Evolutionary conservation across 306 rosid genomes (phyloP), one percentile per base, ranked within the genome.

Genomic region (Amphicarpaea edgeworthii): DNA sequence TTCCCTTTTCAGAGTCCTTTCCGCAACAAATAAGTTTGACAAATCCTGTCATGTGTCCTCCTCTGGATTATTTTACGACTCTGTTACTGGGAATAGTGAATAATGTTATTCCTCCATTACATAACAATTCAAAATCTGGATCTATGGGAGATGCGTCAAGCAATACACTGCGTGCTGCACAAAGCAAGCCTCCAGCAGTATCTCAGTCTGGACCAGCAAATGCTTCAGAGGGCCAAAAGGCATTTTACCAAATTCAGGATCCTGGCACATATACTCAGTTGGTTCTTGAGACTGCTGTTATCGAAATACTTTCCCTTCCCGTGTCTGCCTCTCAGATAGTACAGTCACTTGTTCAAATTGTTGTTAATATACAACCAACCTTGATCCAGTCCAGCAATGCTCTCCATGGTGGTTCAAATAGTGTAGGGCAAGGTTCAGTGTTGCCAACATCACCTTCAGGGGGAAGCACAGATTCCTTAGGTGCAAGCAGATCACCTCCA

Each of bases 401-500:
- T 85, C 87, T 88, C 57, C 93, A 90, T 53, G 91, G 93, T 59
- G 85, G 92, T 79, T 87, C 93, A 16, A 92, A 78, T 81, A 83
- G 92, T 82, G 86, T 83, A 77, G 96, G 96, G 26, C 98, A 92
- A 79, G 88, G 93, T 77, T 89, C 97, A 1, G 92, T 88, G 9
- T 85, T 95, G 75, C 98, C 98, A 47, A 90, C 97, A 43, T 95
- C 98, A 53, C 98, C 98, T 82, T 95, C 98, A 5, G 98, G 97
- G 24, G 98, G 98, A 75, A 95, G 97, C 90, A 84, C 98, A 71
- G 98, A 95, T 85, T 95, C 98, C 81, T 84, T 95, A 23, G 85
- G 96, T 67, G 91, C 96, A 47, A 84, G 93, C 86, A 86, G 98
- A 86, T 90, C 98, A 76, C 81, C 88, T 88, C 86, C 97, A 72